Conservation (phyloP, 2,329 filamentous ascomycete genomes). For the Microdochium nivale region DNA sequence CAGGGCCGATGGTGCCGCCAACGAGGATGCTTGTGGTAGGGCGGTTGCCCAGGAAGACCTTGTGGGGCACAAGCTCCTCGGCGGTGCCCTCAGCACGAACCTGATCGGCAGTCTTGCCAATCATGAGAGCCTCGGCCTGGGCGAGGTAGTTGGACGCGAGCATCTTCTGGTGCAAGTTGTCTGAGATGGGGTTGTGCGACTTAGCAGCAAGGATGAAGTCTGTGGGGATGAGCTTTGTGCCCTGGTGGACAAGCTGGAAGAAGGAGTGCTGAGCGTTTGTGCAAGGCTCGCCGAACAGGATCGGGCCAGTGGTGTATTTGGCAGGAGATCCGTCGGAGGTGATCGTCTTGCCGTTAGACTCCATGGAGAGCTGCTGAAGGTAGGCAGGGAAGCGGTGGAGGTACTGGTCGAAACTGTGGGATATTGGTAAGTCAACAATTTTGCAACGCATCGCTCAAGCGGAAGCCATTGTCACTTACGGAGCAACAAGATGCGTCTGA, state of each 20-base stretch:
- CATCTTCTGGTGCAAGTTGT: constrained; percentile 95
- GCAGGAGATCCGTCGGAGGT: constrained; percentile 82
- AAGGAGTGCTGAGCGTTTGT: constrained; percentile 99
- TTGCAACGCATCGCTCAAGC: neutral
- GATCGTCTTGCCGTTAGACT: constrained; percentile 97
- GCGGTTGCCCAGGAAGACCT: constrained; percentile 97
- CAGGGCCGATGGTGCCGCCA: constrained; percentile 87
- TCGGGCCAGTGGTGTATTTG: constrained; percentile 94
- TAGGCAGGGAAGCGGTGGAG: constrained; percentile 98
- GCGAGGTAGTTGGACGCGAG: constrained; percentile 87
- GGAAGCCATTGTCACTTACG: constrained; percentile 49
- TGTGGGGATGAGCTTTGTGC: constrained; percentile 95
- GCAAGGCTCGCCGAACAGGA: constrained; percentile 95
- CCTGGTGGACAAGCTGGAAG: constrained; percentile 98
- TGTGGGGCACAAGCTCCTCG: constrained; percentile 82
- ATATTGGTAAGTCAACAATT: neutral
- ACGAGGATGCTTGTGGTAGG: constrained; percentile 90
- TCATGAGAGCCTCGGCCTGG: constrained; percentile 83
- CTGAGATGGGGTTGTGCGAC: constrained; percentile 90
- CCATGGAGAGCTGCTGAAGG: constrained; percentile 98
- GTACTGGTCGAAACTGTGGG: constrained; percentile 84
- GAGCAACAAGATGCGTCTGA: constrained; percentile 93
- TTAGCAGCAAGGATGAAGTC: constrained; percentile 96
- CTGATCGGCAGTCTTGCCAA: constrained; percentile 76
- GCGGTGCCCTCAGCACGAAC: constrained; percentile 67